phyloP scores from a whole-genome alignment of 345 rosid genomes.

The Hevea brasiliensis region DNA sequence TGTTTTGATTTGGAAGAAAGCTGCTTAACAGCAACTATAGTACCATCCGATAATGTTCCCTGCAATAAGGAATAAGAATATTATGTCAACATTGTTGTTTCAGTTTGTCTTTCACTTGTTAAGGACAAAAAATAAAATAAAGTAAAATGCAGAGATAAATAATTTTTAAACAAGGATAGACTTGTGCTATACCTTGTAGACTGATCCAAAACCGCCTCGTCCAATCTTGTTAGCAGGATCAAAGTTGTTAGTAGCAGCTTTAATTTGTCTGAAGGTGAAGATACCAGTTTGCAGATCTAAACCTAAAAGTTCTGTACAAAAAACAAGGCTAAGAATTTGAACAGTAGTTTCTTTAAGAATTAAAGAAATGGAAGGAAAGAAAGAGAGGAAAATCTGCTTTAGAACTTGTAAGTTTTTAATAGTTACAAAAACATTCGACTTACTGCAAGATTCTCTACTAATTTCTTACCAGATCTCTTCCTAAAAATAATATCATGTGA shows the following conservation, averaged over 20 bases:
- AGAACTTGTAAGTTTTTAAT: too few relatives aligned
- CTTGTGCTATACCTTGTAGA: slow-evolving; percentile 51
- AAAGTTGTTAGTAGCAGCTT: slow-evolving; percentile 68
- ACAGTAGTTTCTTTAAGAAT: too few relatives aligned
- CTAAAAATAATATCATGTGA: too few relatives aligned
- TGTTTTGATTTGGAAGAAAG: slow-evolving; percentile 72
- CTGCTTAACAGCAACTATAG: slow-evolving; percentile 62
- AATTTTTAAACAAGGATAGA: too few relatives aligned
- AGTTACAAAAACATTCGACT: too few relatives aligned
- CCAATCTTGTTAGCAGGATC: slow-evolving; percentile 60
- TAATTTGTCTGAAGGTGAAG: slow-evolving; percentile 59
- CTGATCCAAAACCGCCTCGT: slow-evolving; percentile 82
- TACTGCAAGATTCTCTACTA: too few relatives aligned
- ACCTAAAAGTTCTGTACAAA: slow-evolving; percentile 43
- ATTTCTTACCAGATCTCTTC: too few relatives aligned
- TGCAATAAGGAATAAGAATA: slow-evolving; percentile 13
- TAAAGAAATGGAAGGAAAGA: too few relatives aligned
- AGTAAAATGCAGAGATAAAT: not conserved
- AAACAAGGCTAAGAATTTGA: not conserved
- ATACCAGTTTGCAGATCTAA: slow-evolving; percentile 68
- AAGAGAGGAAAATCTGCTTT: too few relatives aligned
- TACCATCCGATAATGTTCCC: slow-evolving; percentile 64
- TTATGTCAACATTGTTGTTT: not conserved
- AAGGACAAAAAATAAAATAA: not conserved
- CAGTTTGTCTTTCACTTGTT: not conserved